phyloP scores from a whole-genome alignment of 345 rosid genomes.

The Lagerstroemia speciosa region DNA sequence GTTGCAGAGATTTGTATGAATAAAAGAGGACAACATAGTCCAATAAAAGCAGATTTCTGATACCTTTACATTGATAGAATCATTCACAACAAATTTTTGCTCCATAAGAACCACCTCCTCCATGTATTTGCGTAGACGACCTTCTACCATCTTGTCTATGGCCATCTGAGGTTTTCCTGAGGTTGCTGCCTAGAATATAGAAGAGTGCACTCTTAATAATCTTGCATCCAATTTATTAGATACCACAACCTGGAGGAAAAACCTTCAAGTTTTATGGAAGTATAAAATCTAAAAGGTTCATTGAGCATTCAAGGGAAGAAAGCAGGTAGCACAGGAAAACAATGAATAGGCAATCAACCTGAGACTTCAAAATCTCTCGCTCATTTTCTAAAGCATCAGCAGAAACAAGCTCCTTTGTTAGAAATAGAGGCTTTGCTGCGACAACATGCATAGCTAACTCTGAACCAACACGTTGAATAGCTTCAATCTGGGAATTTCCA shows the following conservation, averaged over 20 bases:
- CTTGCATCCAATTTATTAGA: not conserved
- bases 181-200: conserved; percentile 69
- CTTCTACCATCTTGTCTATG: conserved; percentile 93
- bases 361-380: conserved; percentile 83
- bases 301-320: not conserved
- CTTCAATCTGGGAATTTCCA: conserved; percentile 40
- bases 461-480: conserved; percentile 62
- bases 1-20: too few species aligned
- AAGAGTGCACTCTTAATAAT: too few species aligned
- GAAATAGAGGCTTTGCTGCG: conserved; percentile 79
- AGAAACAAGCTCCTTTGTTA: conserved; percentile 64
- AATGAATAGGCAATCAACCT: conserved; percentile 34
- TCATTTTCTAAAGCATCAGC: conserved; percentile 67
- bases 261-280: not conserved
- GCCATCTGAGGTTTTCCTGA: conserved; percentile 72
- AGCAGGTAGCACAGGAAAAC: not conserved
- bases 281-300: not conserved
- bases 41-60: not conserved
- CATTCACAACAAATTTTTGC: conserved; percentile 80
- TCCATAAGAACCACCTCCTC: conserved; percentile 91
- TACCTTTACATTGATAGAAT: conserved; percentile 65
- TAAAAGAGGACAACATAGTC: not conserved
- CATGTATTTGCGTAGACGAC: conserved; percentile 82
- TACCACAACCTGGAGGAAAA: not conserved
- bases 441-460: conserved; percentile 97